Evolutionary conservation across 768 basidiomycete species (phyloP), one percentile per base, ranked within the genome.

Genomic region (Kwoniella sp.): DNA sequence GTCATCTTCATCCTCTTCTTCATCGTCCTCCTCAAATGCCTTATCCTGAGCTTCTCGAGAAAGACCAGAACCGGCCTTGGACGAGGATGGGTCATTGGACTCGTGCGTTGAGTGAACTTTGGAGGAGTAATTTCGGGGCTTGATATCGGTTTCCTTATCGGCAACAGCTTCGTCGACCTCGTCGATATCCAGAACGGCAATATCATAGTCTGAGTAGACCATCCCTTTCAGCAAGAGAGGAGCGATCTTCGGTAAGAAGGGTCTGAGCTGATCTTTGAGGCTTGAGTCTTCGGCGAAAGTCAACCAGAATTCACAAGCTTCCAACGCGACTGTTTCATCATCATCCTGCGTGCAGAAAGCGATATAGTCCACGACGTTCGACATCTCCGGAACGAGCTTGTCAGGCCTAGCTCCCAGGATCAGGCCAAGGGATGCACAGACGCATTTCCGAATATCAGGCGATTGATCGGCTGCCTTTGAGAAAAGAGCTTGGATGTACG

Each of bases 241-340:
- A 1, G 90, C 92, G 44, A 99, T 91, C 71, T 91, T 90, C n/a
- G 84, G 87, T 9, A 99, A 84, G 64, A 93, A 85, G 1, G 94
- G 94, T 64, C 87, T 88, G 26, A 99, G 83, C 77, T 89, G 90
- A 1, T 87, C 86, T 10, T 88, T 87, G 24, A 98, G 84, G 54
- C 92, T 91, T 40, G 88, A 88, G 70, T 97, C 92, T 79, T 99
- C 96, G 17, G 96, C 94, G 76, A 99, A 98, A 1, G 94, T 96
- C 65, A 99, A 84, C 96, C 96, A 99, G 80, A 99, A 99, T 84
- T 99, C 96, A 84, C 94, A 96, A 24, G 96, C 96, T 82, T 99
- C 96, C 53, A 99, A 84, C 1, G 95, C 93, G 57, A 82, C 95
- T 66, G 88, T 89, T 81, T 97, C 94, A 79, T 97, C 92, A 82